These are phyloP conservation scores for Porphyridium purpureum DNA, from an alignment of 23 red algal species.

Conservation along the genomic window DNA sequence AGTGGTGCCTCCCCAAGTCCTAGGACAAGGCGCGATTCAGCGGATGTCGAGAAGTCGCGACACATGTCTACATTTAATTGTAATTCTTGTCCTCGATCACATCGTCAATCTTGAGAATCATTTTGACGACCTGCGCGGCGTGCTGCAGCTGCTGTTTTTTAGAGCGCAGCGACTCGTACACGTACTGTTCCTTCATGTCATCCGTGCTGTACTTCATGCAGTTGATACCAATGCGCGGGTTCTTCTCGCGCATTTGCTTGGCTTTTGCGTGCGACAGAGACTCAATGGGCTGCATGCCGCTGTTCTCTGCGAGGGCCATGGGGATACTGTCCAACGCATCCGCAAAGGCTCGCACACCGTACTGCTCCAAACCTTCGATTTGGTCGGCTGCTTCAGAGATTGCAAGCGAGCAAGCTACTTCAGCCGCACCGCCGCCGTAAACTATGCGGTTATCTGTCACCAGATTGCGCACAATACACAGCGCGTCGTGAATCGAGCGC, in stretches of 20 bases:
- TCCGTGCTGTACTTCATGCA: slow-evolving; percentile 62
- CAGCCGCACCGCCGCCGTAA: slow-evolving; percentile 88
- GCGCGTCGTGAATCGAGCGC: slow-evolving; percentile 89
- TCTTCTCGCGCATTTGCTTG: slow-evolving; percentile 50
- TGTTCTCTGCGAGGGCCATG: slow-evolving; percentile 91
- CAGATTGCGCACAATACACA: slow-evolving; percentile 94
- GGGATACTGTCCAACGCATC: slow-evolving; percentile 80
- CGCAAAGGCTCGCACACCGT: slow-evolving; percentile 83
- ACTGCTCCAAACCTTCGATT: slow-evolving; percentile 76
- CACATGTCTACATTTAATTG: too few relatives aligned
- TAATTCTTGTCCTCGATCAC: too few relatives aligned
- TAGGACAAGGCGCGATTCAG: too few relatives aligned
- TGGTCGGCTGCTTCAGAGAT: slow-evolving; percentile 68
- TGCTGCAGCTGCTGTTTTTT: slow-evolving; percentile 90
- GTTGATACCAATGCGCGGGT: slow-evolving; percentile 72
- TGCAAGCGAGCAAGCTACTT: slow-evolving; percentile 67
- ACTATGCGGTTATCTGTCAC: slow-evolving; percentile 86
- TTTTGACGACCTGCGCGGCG: slow-evolving; percentile 86
- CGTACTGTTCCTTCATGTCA: slow-evolving; percentile 95
- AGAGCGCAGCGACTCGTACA: slow-evolving; percentile 74
- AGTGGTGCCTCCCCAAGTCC: too few relatives aligned
- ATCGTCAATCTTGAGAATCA: slow-evolving; percentile 99
- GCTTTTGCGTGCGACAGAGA: slow-evolving; percentile 56
- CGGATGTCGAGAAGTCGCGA: too few relatives aligned
- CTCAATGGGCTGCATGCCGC: slow-evolving; percentile 74